A percentile compares a stretch with the other conserved stretches of the same genome.
Conservation (phyloP, 108 stramenopile genomes). For the Nannochloropsis oceanica region DNA sequence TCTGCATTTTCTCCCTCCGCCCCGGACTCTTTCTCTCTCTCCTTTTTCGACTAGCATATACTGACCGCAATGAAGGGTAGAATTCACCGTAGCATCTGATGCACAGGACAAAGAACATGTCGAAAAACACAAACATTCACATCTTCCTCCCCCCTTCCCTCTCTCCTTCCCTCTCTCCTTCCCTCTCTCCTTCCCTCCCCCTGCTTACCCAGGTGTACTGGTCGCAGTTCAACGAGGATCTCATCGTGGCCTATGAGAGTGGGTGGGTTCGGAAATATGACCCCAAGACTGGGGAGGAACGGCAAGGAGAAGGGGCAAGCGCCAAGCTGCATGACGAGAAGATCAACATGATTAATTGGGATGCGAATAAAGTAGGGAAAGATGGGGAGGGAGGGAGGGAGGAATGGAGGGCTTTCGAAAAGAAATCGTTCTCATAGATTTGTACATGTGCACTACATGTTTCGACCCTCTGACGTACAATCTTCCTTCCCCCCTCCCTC, state of each 20-base stretch:
- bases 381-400: too few relatives aligned
- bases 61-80: too few relatives aligned
- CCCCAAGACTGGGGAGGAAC: conserved; percentile 59
- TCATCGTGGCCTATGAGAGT: conserved; percentile 81
- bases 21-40: too few relatives aligned
- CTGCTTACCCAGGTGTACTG: conserved; percentile 7
- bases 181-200: not conserved
- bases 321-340: conserved; percentile 62
- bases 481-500: too few relatives aligned
- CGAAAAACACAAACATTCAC: conserved; percentile 9
- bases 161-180: not conserved
- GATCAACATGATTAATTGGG: conserved; percentile 56
- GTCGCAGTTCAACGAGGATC: conserved; percentile 57
- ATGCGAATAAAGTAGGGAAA: not conserved
- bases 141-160: not conserved
- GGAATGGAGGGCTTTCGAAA: conserved; percentile 35
- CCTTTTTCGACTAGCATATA: too few relatives aligned
- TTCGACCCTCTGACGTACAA: too few relatives aligned
- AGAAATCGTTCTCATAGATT: conserved; percentile 70
- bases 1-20: too few relatives aligned
- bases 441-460: conserved; percentile 58
- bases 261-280: conserved; percentile 76
- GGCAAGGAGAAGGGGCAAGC: conserved; percentile 40
- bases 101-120: too few relatives aligned
- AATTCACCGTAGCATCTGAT: too few relatives aligned